These are phyloP conservation scores for Lophiostoma macrostomum DNA, from an alignment of 495 filamentous ascomycete species.

Conservation along the genomic window DNA sequence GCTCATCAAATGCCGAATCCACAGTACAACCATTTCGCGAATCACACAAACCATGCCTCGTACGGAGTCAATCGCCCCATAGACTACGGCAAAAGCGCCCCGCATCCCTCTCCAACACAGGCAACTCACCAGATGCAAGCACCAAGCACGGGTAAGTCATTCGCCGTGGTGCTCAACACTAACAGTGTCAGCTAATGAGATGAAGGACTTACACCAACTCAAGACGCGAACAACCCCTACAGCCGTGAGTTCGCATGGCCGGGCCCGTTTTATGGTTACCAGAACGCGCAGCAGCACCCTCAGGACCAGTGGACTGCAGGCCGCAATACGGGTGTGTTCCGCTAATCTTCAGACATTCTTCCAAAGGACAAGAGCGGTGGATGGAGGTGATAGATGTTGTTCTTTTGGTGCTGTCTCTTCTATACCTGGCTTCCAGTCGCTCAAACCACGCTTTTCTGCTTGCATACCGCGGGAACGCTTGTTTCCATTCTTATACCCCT, in stretches of 20 bases:
- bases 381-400: too few species aligned
- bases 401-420: too few species aligned
- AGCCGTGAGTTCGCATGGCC: slow-evolving; percentile 21
- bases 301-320: slow-evolving; percentile 18
- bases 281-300: slow-evolving; percentile 5
- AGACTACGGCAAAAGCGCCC: background rate
- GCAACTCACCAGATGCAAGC: slow-evolving; percentile 26
- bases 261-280: slow-evolving; percentile 11
- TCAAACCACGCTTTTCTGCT: too few species aligned
- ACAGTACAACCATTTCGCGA: slow-evolving; percentile 18
- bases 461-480: too few species aligned
- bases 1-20: slow-evolving; percentile 5
- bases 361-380: too few species aligned
- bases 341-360: too few species aligned
- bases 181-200: background rate
- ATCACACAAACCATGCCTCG: slow-evolving; percentile 6
- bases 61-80: slow-evolving; percentile 23
- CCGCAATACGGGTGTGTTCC: background rate
- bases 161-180: background rate
- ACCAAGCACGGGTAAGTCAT: slow-evolving; percentile 10
- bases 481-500: too few species aligned
- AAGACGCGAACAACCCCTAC: slow-evolving; percentile 21
- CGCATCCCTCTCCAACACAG: slow-evolving; percentile 9
- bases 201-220: slow-evolving; percentile 10
- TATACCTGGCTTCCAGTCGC: too few species aligned